phyloP scores from a whole-genome alignment of 352 stramenopile genomes.

The Phytopythium delawarense region DNA sequence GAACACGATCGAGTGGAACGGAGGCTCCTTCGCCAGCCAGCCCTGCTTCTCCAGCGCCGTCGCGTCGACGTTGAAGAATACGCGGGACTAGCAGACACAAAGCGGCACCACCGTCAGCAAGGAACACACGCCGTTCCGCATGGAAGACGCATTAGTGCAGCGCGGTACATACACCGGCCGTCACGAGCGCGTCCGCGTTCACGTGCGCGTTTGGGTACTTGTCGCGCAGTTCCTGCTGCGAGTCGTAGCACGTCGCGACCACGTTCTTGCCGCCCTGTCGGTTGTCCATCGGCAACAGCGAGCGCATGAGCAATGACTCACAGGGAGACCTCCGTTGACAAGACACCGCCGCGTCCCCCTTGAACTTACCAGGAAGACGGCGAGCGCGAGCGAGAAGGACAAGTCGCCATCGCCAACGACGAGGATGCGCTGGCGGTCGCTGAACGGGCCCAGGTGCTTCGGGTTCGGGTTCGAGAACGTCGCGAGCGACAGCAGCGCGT shows the following conservation, averaged over 20 bases:
- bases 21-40: constrained; percentile 36
- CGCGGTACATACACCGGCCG: constrained; percentile 38
- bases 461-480: constrained; percentile 81
- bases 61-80: constrained; percentile 68
- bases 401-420: constrained; percentile 86
- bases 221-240: constrained; percentile 51
- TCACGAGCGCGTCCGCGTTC: constrained; percentile 70
- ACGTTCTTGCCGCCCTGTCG: constrained; percentile 58
- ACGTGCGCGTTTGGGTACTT: constrained; percentile 69
- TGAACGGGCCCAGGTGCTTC: constrained; percentile 72
- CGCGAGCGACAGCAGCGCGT: constrained; percentile 62
- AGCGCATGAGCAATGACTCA: not conserved
- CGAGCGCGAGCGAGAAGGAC: constrained; percentile 49
- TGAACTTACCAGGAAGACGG: constrained; percentile 54
- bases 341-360: not conserved
- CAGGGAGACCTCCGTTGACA: too few relatives aligned
- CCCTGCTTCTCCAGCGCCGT: constrained; percentile 54
- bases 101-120: not conserved
- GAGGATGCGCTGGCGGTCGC: constrained; percentile 69
- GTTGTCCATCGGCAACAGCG: not conserved
- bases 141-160: not conserved
- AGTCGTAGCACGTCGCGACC: constrained; percentile 75
- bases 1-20: constrained; percentile 75
- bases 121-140: too few relatives aligned
- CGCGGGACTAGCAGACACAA: constrained; percentile 29